A percentile compares a stretch with the other conserved stretches of the same genome.
These are phyloP conservation scores for Beta corolliflora DNA, from an alignment of 179 eudicot genomes.

Conservation along the genomic window DNA sequence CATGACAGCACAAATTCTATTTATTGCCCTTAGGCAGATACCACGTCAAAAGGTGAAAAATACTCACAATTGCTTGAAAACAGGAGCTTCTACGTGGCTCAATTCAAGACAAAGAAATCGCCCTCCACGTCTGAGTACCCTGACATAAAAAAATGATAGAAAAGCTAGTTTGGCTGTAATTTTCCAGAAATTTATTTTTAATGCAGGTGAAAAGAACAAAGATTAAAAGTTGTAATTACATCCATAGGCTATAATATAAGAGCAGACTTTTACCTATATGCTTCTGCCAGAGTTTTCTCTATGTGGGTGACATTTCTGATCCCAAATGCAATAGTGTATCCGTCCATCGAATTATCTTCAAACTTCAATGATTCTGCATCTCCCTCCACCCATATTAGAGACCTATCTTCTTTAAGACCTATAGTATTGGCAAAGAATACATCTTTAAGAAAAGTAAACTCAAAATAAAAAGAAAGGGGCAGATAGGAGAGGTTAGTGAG, in stretches of 20 bases:
- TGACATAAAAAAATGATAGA: conserved; percentile 34
- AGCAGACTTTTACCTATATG: conserved; percentile 54
- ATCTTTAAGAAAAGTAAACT: background rate
- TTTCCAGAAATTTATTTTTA: too few species aligned
- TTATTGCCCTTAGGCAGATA: conserved; percentile 6
- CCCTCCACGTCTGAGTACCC: conserved; percentile 91
- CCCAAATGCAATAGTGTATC: conserved; percentile 95
- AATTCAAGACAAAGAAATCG: conserved; percentile 95
- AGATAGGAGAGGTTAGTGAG: background rate
- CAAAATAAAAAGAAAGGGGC: background rate
- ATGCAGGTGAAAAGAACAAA: too few species aligned
- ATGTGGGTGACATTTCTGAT: conserved; percentile 98
- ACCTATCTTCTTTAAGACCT: conserved; percentile 62
- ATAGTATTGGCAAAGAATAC: conserved; percentile 12
- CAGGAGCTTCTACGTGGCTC: conserved; percentile 82
- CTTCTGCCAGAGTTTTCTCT: conserved; percentile 89
- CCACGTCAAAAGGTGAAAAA: conserved; percentile 11
- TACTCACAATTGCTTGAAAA: conserved; percentile 86
- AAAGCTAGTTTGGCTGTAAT: background rate
- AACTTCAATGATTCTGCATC: conserved; percentile 83
- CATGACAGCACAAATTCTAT: background rate
- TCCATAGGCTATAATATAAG: background rate
- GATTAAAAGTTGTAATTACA: background rate
- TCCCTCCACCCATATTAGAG: conserved; percentile 93
- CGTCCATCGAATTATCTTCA: conserved; percentile 84